These are phyloP conservation scores for Fraxinus platypoda DNA, from an alignment of 305 asterid genomes.

Conservation along the genomic window DNA sequence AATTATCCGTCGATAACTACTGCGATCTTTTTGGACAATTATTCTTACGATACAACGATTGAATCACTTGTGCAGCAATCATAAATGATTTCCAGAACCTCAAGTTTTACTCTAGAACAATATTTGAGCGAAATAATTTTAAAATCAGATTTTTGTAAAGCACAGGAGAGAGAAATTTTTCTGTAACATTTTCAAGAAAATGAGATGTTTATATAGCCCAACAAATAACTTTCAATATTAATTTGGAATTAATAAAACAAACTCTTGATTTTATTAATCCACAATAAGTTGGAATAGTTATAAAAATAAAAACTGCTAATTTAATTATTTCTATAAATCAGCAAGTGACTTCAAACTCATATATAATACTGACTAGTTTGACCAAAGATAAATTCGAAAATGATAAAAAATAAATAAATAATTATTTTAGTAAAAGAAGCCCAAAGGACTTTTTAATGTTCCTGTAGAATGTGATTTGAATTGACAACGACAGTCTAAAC, in stretches of 20 bases:
- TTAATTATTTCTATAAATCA: too few species aligned
- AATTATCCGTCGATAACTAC: not conserved
- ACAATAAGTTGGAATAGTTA: not conserved
- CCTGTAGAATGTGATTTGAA: not conserved
- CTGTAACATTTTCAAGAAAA: not conserved
- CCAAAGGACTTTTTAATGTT: not conserved
- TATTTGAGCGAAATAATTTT: too few species aligned
- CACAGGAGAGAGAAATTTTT: too few species aligned
- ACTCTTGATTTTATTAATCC: not conserved
- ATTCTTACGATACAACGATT: not conserved
- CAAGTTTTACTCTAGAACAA: too few species aligned
- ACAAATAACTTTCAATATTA: too few species aligned
- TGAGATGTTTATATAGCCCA: not conserved
- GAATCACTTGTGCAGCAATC: not conserved
- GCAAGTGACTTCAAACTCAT: not conserved
- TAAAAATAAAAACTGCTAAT: too few species aligned
- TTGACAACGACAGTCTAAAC: not conserved
- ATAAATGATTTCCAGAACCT: not conserved
- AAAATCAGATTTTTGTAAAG: not conserved
- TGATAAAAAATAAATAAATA: not conserved
- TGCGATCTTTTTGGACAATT: too few species aligned
- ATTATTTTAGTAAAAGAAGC: not conserved
- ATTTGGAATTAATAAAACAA: not conserved
- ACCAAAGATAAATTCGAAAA: not conserved
- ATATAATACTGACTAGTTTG: not conserved